A percentile compares a stretch with the other conserved stretches of the same genome.
phyloP scores from a whole-genome alignment of 179 eudicot genomes.

The Vitellaria paradoxa region DNA sequence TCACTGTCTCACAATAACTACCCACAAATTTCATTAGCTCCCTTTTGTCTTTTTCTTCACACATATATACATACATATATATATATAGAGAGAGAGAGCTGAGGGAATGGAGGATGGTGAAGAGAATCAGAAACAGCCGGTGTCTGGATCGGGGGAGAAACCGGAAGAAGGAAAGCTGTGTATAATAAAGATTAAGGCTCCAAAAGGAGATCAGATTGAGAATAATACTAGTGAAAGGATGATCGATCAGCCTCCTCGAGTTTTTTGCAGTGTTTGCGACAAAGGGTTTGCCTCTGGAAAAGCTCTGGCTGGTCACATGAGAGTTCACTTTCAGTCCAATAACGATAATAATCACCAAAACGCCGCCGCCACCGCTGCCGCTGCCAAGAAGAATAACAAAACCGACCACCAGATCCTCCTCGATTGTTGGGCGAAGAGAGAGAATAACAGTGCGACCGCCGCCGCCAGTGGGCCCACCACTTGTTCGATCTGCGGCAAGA shows the following conservation, averaged over 20 bases:
- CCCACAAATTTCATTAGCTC: too few relatives aligned
- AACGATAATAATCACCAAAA: not conserved
- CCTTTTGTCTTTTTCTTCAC: too few relatives aligned
- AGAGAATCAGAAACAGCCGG: not conserved
- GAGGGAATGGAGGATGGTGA: not conserved
- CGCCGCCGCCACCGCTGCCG: too few relatives aligned
- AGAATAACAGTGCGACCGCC: too few relatives aligned
- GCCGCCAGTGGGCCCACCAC: not conserved
- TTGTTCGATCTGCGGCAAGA: slow-evolving; percentile 40
- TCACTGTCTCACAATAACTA: too few relatives aligned
- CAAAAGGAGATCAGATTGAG: not conserved
- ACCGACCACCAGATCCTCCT: too few relatives aligned
- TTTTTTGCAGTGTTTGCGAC: slow-evolving; percentile 26
- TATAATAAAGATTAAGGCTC: not conserved
- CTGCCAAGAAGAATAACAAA: too few relatives aligned
- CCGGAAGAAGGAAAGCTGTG: slow-evolving; percentile 17
- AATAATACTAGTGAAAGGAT: not conserved
- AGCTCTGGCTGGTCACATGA: slow-evolving; percentile 55
- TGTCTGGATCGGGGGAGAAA: not conserved
- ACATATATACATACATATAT: too few relatives aligned
- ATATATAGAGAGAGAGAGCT: too few relatives aligned
- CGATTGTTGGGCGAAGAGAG: too few relatives aligned
- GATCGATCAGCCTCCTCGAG: slow-evolving; percentile 6
- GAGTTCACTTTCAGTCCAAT: slow-evolving; percentile 31
- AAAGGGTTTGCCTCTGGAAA: slow-evolving; percentile 36